Conservation (phyloP, 768 basidiomycete genomes). For the Podaxis sp. region DNA sequence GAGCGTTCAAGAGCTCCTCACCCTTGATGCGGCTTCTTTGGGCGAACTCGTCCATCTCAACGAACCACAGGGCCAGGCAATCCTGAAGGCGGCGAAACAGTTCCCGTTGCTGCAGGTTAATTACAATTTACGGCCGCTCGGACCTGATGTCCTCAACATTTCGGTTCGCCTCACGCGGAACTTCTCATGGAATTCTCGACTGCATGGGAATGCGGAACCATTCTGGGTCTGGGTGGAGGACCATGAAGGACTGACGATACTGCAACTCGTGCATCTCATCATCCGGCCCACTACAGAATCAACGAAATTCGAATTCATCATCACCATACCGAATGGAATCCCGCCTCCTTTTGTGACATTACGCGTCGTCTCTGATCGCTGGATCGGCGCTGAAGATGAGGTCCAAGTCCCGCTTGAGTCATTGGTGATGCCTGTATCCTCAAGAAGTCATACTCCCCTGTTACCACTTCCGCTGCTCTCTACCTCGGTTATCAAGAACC, state of each 20-base stretch:
- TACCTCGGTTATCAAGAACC: conserved; percentile 49
- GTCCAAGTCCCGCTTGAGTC: conserved; percentile 59
- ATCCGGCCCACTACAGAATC: conserved; percentile 64
- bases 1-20: conserved; percentile 69
- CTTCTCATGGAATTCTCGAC: conserved; percentile 79
- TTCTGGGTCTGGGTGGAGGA: conserved; percentile 99
- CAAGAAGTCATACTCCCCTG: conserved; percentile 57
- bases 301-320: conserved; percentile 74
- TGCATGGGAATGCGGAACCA: conserved; percentile 77
- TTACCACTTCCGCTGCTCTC: conserved; percentile 77
- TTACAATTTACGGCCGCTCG: conserved; percentile 77
- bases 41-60: conserved; percentile 86
- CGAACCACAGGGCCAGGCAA: conserved; percentile 76
- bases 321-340: conserved; percentile 63
- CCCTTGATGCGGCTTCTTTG: conserved; percentile 63
- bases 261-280: conserved; percentile 73
- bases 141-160: conserved; percentile 80
- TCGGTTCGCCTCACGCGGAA: conserved; percentile 57
- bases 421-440: conserved; percentile 72
- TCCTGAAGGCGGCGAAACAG: conserved; percentile 77
- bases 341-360: conserved; percentile 69
- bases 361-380: conserved; percentile 84
- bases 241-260: conserved; percentile 72
- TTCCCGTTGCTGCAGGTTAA: conserved; percentile 75
- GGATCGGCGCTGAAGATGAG: conserved; percentile 90